Base-by-base conservation (phyloP, 139 green algal species). In the Chlamydomonas applanata region DNA sequence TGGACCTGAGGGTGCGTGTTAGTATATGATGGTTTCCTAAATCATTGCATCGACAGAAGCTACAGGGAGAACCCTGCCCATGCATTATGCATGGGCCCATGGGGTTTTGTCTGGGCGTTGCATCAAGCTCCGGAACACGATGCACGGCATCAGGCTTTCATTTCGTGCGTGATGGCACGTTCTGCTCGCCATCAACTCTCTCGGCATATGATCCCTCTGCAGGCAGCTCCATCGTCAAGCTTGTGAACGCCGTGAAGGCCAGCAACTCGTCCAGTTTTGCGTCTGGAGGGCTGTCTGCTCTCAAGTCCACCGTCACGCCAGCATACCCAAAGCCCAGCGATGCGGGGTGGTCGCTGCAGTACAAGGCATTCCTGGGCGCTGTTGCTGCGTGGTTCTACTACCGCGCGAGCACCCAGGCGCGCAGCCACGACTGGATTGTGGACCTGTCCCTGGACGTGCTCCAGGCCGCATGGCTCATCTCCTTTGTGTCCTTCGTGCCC, bases 341-440 rank as follows among this genome's bases (percentile, higher is more conserved):
- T 7, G 40, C 40, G 7, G 40, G 40, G 40, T 49, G 40, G 69
- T 83, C 76, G 2, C 44, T 72, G 11, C 74, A 83, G 35, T 70
- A 65, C 45, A 63, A 74, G 44, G 25, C 83, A 29, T 54, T 71
- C 1, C 11, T 83, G 11, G 33, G 63, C n/a, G 72, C 56, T 29
- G 61, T 66, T 3, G 71, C 74, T 32, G 73, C 45, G n/a, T 83
- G 67, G 67, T 60, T 79, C 20, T 46, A 79, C 16, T 79, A 83
- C 63, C 72, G 73, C 9, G 61, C 70, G 4, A 64, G 79, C 56
- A 60, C 52, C 3, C 81, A 86, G 66, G 71, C 76, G 0, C 78
- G 76, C 53, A 79, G 69, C 72, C 75, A 80, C 45, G 76, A 86
- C 73, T 86, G 81, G 81, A 83, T 86, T 62, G 81, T 86, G 45